Evolutionary conservation across 306 rosid genomes (phyloP).

Genomic region (Quercus parvula): DNA sequence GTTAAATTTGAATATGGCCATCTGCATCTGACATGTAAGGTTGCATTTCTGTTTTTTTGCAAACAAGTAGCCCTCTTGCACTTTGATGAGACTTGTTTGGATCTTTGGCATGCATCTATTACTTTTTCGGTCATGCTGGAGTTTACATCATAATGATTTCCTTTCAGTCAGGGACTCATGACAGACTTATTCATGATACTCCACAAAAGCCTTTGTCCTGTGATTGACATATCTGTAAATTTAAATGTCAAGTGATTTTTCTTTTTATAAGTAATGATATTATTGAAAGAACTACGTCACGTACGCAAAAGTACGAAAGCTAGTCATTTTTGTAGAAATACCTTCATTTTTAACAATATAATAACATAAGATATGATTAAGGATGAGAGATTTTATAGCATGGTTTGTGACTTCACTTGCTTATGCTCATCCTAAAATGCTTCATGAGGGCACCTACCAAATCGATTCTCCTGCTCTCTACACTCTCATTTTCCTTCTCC

Average conservation of each 20-base stretch:
- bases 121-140: neutral
- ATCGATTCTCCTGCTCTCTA: neutral
- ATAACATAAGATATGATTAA: no score
- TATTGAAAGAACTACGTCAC: no score
- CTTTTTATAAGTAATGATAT: no score
- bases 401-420: neutral
- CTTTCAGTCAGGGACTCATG: neutral
- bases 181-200: neutral
- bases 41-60: conserved; percentile 1
- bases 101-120: neutral
- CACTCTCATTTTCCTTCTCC: neutral
- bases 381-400: no score
- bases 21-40: neutral
- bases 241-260: neutral
- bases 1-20: neutral
- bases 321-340: neutral
- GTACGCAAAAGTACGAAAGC: no score
- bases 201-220: neutral
- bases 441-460: neutral
- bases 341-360: neutral
- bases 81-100: neutral
- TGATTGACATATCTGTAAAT: neutral
- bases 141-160: neutral
- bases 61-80: neutral
- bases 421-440: neutral